A percentile compares a stretch with the other conserved stretches of the same genome.
phyloP scores from a whole-genome alignment of 192 early-diverging fungal genomes.

The Coemansia sp. region DNA sequence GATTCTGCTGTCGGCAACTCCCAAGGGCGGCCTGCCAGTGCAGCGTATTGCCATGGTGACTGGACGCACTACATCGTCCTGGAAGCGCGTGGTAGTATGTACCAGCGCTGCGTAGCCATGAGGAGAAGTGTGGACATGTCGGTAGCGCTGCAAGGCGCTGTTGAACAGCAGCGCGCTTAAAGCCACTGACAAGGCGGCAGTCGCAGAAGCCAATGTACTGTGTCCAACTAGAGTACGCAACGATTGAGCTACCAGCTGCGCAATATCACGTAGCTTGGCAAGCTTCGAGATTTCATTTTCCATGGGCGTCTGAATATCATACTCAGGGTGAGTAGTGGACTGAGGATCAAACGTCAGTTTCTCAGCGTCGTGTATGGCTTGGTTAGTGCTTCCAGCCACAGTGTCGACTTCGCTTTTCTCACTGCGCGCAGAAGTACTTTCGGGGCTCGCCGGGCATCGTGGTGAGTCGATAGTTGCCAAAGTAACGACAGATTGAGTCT shows the following conservation, averaged over 20 bases:
- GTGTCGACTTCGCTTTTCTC: constrained; percentile 2
- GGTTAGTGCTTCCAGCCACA: not conserved
- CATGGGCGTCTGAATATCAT: not conserved
- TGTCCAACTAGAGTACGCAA: not conserved
- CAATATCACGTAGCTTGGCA: not conserved
- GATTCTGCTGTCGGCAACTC: not conserved
- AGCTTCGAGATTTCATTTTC: not conserved
- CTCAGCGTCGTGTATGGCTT: not conserved
- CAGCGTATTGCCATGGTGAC: constrained; percentile 30
- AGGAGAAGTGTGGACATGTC: not conserved
- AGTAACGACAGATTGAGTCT: not conserved
- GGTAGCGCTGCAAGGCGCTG: constrained; percentile 14
- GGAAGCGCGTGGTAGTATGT: constrained; percentile 4
- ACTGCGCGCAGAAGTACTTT: not conserved
- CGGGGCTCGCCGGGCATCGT: constrained; percentile 2
- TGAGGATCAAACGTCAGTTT: not conserved
- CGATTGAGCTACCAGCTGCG: not conserved
- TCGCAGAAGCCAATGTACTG: not conserved
- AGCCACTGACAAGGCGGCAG: constrained; percentile 8
- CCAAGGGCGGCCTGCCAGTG: constrained; percentile 16
- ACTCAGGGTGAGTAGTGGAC: not conserved
- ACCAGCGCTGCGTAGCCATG: not conserved
- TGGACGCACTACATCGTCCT: constrained; percentile 18
- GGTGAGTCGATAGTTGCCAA: not conserved
- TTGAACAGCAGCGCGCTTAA: constrained; percentile 17